These are phyloP conservation scores for Ophiosphaerella herpotricha DNA, from an alignment of 2,329 filamentous ascomycete genomes.

Conservation along the genomic window DNA sequence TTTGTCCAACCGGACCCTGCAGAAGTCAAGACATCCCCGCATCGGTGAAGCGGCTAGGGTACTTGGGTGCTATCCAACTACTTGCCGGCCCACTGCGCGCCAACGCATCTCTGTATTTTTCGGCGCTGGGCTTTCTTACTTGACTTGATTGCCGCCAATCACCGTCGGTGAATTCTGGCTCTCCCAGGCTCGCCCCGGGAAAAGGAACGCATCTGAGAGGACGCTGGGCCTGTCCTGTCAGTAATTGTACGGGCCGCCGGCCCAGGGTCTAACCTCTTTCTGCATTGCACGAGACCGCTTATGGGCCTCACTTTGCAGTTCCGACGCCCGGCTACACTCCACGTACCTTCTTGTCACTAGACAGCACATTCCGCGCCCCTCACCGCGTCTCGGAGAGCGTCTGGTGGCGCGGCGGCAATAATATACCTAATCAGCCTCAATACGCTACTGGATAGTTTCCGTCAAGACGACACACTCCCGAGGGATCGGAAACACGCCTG, in stretches of 20 bases:
- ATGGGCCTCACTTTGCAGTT: conserved; percentile 25
- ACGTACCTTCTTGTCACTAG: conserved; percentile 26
- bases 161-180: conserved; percentile 6
- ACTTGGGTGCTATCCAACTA: not conserved
- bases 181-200: conserved; percentile 6
- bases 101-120: conserved; percentile 15
- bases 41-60: conserved; percentile 10
- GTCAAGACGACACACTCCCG: conserved; percentile 21
- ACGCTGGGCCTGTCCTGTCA: conserved; percentile 14
- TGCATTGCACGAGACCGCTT: conserved; percentile 39
- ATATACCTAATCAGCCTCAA: conserved; percentile 22
- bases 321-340: conserved; percentile 24
- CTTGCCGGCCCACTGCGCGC: conserved; percentile 20
- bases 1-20: conserved; percentile 22
- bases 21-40: conserved; percentile 23
- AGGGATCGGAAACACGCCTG: conserved; percentile 29
- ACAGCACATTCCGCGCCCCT: conserved; percentile 21
- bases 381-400: conserved; percentile 15
- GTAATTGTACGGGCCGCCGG: conserved; percentile 31
- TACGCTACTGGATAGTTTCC: conserved; percentile 22
- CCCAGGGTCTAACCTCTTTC: conserved; percentile 33
- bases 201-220: conserved; percentile 10
- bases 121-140: conserved; percentile 19
- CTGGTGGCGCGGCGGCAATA: conserved; percentile 19
- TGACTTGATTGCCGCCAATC: conserved; percentile 28